Conservation (phyloP, 306 rosid genomes). For the Delonix regia region DNA sequence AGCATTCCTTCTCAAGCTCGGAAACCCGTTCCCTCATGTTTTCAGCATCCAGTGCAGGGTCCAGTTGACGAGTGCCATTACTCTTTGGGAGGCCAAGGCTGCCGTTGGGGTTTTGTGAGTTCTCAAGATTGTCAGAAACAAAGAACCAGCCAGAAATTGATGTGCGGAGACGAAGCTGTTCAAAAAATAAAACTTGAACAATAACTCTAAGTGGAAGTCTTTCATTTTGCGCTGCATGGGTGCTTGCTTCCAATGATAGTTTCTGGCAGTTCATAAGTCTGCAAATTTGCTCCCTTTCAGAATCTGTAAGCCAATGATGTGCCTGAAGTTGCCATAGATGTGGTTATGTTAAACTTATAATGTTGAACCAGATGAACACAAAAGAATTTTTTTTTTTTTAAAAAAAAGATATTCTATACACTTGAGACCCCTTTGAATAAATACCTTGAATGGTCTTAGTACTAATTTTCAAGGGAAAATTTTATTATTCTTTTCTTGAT, state of each 20-base stretch:
- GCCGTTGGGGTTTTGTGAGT: conserved; percentile 49
- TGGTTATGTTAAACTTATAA: conserved; percentile 26
- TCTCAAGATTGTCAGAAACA: conserved; percentile 73
- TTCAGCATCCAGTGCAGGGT: conserved; percentile 40
- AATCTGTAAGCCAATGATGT: conserved; percentile 85
- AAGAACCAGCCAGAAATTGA: conserved; percentile 87
- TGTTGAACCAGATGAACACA: not conserved
- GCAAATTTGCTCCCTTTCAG: conserved; percentile 84
- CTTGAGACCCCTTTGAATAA: not conserved
- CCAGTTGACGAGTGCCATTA: conserved; percentile 41
- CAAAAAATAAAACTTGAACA: conserved; percentile 82
- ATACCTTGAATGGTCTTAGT: conserved; percentile 3
- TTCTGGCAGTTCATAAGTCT: conserved; percentile 85
- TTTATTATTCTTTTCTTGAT: not conserved
- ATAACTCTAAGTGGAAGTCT: conserved; percentile 79
- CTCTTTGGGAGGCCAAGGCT: conserved; percentile 50
- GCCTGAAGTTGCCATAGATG: conserved; percentile 53
- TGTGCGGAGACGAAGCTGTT: conserved; percentile 86
- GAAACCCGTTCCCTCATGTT: conserved; percentile 70
- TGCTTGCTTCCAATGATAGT: conserved; percentile 81
- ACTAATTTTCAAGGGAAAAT: not conserved
- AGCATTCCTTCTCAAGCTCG: conserved; percentile 79
- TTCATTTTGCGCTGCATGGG: conserved; percentile 90
- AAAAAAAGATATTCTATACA: not conserved
- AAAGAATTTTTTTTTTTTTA: not conserved